A percentile compares a stretch with the other conserved stretches of the same genome.
phyloP scores from a whole-genome alignment of 1,284 basidiomycete species.

The Amylostereum areolatum region DNA sequence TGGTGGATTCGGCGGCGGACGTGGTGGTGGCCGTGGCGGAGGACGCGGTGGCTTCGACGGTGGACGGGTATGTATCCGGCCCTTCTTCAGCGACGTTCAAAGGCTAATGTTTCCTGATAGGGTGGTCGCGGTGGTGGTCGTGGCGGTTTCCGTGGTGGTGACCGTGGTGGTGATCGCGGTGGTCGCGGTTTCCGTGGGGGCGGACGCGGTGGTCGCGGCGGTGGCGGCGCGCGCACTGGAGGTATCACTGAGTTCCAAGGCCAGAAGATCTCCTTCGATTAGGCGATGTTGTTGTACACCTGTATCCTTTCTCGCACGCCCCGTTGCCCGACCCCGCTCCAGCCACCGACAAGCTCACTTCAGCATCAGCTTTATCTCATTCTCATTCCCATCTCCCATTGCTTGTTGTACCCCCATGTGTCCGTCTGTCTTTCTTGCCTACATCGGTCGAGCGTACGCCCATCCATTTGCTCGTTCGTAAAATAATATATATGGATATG shows the following conservation, averaged over 20 bases:
- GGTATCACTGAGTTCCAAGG: constrained; percentile 73
- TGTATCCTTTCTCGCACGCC: not conserved
- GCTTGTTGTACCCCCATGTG: too few species aligned
- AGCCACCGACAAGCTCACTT: too few species aligned
- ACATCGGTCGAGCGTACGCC: too few species aligned
- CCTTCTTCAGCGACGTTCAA: not conserved
- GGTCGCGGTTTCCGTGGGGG: constrained; percentile 25
- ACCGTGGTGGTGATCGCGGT: constrained; percentile 24
- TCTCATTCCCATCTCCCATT: too few species aligned
- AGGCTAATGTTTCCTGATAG: not conserved
- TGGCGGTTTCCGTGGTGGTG: constrained; percentile 29
- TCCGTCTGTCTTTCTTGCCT: too few species aligned
- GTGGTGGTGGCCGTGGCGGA: constrained; percentile 29
- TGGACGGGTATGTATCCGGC: constrained; percentile 23
- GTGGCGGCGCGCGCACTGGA: constrained; percentile 57
- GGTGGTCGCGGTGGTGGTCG: constrained; percentile 33
- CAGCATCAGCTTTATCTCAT: too few species aligned
- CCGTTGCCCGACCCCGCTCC: not conserved
- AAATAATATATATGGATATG: too few species aligned
- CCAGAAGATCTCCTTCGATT: constrained; percentile 75
- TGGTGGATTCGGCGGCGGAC: constrained; percentile 32
- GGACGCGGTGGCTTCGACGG: constrained; percentile 32
- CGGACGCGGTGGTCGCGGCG: constrained; percentile 24
- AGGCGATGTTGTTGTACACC: not conserved
- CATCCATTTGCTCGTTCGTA: too few species aligned